Percentiles rank a stretch among this genome's conserved stretches.
These are phyloP conservation scores for Balamuthia mandrillaris DNA, from an alignment of 208 protist species.

Conservation along the genomic window DNA sequence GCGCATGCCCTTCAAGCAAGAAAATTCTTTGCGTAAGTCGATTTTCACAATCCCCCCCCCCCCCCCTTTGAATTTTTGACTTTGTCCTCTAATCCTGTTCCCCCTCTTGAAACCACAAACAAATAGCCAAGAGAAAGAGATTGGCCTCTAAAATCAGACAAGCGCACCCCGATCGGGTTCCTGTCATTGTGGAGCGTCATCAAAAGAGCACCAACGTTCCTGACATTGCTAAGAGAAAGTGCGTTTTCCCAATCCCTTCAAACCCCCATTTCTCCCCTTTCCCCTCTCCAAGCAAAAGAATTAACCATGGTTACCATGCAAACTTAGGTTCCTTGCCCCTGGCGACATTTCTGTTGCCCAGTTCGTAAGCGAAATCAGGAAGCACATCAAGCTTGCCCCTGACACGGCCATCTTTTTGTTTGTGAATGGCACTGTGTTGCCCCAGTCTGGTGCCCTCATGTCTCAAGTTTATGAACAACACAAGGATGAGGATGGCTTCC, in stretches of 20 bases:
- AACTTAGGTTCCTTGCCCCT: constrained; percentile 5
- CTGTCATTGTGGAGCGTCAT: constrained; percentile 45
- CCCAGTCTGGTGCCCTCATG: constrained; percentile 58
- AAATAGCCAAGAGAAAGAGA: background rate
- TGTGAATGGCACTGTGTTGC: constrained; percentile 64
- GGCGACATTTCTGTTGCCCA: constrained; percentile 4
- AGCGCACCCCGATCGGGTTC: background rate
- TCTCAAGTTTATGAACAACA: constrained; percentile 32
- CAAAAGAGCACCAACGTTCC: constrained; percentile 69
- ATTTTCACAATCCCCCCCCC: background rate
- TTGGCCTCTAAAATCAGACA: background rate
- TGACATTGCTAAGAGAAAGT: constrained; percentile 72
- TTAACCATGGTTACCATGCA: constrained; percentile 70
- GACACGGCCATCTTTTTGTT: constrained; percentile 71
- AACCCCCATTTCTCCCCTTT: constrained; percentile 67
- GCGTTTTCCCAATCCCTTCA: constrained; percentile 60
- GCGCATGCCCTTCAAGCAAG: constrained; percentile 17
- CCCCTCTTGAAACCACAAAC: background rate
- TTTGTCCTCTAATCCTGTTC: background rate
- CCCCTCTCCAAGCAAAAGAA: constrained; percentile 63
- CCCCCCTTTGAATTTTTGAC: background rate
- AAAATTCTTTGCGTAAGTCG: constrained; percentile 3
- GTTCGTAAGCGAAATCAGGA: constrained; percentile 2
- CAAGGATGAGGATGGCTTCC: constrained; percentile 41
- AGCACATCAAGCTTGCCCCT: constrained; percentile 54